Percentiles rank a stretch among this genome's conserved stretches.
Evolutionary conservation across 495 filamentous ascomycete species (phyloP).

Genomic region (Neurospora discreta): DNA sequence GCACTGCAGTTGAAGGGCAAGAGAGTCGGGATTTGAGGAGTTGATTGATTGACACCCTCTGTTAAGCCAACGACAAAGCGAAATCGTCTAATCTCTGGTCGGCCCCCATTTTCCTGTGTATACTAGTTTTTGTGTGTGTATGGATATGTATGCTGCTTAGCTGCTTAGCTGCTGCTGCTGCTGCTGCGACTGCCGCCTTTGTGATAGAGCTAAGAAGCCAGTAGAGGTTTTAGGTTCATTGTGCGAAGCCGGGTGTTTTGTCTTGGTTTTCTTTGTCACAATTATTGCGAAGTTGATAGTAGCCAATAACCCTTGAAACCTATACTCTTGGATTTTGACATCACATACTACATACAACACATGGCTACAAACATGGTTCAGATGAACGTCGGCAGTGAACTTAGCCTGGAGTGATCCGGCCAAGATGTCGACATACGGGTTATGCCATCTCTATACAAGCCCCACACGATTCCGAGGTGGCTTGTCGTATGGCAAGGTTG

Average conservation of each 20-base stretch:
- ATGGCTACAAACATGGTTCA: background rate
- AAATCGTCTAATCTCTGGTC: background rate
- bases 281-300: background rate
- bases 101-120: background rate
- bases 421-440: background rate
- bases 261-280: background rate
- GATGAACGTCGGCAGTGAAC: background rate
- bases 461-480: background rate
- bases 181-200: background rate
- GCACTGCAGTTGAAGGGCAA: conserved; percentile 3
- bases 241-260: too few relatives aligned
- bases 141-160: background rate
- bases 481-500: background rate
- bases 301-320: background rate
- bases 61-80: background rate
- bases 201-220: background rate
- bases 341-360: background rate
- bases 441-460: background rate
- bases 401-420: background rate
- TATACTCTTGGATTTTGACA: background rate
- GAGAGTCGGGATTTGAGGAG: background rate
- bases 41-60: background rate
- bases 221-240: background rate
- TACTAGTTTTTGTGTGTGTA: background rate
- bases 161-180: background rate